Base-by-base conservation (phyloP, 2,329 filamentous ascomycete genomes). In the Scedosporium apiospermum region DNA sequence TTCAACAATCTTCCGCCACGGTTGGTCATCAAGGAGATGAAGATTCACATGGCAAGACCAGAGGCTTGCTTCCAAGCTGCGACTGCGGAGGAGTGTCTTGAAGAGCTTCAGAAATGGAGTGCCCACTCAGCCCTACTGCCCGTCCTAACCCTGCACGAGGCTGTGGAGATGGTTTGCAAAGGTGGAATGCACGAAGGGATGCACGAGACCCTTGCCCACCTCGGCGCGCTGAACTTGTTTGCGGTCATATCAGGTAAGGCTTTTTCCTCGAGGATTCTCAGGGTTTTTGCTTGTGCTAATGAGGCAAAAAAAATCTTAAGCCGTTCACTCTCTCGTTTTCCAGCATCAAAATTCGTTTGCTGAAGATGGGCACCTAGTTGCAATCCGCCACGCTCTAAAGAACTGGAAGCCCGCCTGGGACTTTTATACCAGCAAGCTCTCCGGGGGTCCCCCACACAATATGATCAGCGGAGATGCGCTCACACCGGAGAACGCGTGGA, bases 1-100 rank as follows among this genome's bases (percentile, higher is more conserved):
- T 76, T 76, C 66, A 75, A 76, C 66, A 77, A 77, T 44, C 63
- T 73, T 0, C 74, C 75, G 1, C 74, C 74, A n/a, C 68, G 74
- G 12, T 72, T 76, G 70, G 71, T 74, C 0, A 71, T 75, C 51
- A 72, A 72, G 60, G 75, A 76, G 63, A 73, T 76, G 72, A 72
- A 68, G 38, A 73, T 75, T 66, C 68, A 72, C 55, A 67, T 73
- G 66, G 71, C 71, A 9, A 67, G 65, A 12, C 69, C 73, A 0
- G 75, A 76, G 65, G 64, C 69, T 3, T 76, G 73, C 63, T 76
- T 76, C 63, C 73, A 76, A 63, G 74, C 74, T 3, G 10, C 60
- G 1, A 70, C 71, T 0, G 68, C 71, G 4, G 69, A 71, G 18
- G 63, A 71, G 30, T 76, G 74, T 66, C 67, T 61, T 61, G 69